Percentiles rank a stretch among this genome's conserved stretches.
Evolutionary conservation across 2,329 filamentous ascomycete species (phyloP).

Genomic region (Diaporthe aspalathi): DNA sequence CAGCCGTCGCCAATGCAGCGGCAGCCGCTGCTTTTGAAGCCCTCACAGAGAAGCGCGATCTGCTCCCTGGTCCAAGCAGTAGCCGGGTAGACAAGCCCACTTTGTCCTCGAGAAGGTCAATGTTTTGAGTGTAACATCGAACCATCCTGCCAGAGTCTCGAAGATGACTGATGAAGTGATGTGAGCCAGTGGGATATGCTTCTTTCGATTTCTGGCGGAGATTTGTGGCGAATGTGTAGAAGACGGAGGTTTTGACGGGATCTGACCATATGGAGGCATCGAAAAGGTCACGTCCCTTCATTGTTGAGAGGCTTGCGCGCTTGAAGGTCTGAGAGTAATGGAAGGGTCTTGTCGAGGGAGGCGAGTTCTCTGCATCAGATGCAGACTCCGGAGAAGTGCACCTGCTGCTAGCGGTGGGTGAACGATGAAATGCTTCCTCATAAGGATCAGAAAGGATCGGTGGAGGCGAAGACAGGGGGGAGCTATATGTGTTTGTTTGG

Average conservation of each 20-base stretch:
- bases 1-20: conserved; percentile 4
- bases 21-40: conserved; percentile 35
- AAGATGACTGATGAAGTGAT: conserved; percentile 76
- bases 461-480: conserved; percentile 68
- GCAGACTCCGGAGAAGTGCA: conserved; percentile 59
- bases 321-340: conserved; percentile 46
- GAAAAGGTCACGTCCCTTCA: conserved; percentile 79
- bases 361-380: conserved; percentile 50
- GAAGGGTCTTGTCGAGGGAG: conserved; percentile 48
- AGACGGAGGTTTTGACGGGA: conserved; percentile 74
- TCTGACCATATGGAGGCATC: conserved; percentile 78
- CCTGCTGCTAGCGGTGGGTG: conserved; percentile 53
- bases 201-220: conserved; percentile 72
- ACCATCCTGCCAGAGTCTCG: conserved; percentile 76
- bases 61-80: conserved; percentile 69
- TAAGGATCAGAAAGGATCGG: conserved; percentile 64
- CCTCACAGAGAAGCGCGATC: conserved; percentile 65
- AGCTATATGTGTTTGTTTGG: conserved; percentile 49
- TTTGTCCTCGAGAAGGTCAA: conserved; percentile 78
- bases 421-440: conserved; percentile 47
- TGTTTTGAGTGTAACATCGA: conserved; percentile 80
- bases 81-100: conserved; percentile 75
- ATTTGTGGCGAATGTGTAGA: conserved; percentile 78
- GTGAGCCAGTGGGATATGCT: conserved; percentile 73
- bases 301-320: conserved; percentile 62